Evolutionary conservation across 164 flowering plant genomes (phyloP).

Genomic region (Kingdonia uniflora): DNA sequence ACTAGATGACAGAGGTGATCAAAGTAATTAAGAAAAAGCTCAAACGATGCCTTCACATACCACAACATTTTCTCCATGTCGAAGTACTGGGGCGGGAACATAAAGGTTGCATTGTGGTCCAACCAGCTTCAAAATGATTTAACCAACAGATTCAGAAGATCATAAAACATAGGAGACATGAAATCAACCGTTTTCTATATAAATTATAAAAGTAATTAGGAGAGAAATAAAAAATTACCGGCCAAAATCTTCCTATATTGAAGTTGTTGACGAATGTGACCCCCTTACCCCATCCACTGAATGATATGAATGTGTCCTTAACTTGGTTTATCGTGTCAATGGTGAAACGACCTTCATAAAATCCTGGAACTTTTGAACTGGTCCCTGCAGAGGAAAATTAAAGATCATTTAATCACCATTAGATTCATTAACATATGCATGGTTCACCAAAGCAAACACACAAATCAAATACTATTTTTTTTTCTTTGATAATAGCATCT

Average conservation of each 20-base stretch:
- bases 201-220: neutral
- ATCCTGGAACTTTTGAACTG: conserved; percentile 35
- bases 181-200: too few species aligned
- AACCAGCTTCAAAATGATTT: conserved; percentile 34
- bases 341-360: conserved; percentile 45
- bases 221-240: conserved; percentile 31
- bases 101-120: conserved; percentile 97
- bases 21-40: neutral
- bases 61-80: conserved; percentile 56
- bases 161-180: too few species aligned
- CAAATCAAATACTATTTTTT: neutral
- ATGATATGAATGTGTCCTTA: conserved; percentile 64
- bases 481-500: neutral
- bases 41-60: conserved; percentile 28
- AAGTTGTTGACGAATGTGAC: conserved; percentile 64
- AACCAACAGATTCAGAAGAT: neutral
- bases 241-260: conserved; percentile 92
- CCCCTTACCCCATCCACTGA: conserved; percentile 87
- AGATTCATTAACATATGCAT: neutral
- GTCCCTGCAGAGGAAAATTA: conserved; percentile 22
- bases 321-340: conserved; percentile 27
- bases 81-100: conserved; percentile 82
- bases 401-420: neutral
- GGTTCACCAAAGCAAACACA: neutral
- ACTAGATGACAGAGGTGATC: neutral